These are phyloP conservation scores for Talaromyces sp. DNA, from an alignment of 2,329 filamentous ascomycete genomes.

Conservation along the genomic window DNA sequence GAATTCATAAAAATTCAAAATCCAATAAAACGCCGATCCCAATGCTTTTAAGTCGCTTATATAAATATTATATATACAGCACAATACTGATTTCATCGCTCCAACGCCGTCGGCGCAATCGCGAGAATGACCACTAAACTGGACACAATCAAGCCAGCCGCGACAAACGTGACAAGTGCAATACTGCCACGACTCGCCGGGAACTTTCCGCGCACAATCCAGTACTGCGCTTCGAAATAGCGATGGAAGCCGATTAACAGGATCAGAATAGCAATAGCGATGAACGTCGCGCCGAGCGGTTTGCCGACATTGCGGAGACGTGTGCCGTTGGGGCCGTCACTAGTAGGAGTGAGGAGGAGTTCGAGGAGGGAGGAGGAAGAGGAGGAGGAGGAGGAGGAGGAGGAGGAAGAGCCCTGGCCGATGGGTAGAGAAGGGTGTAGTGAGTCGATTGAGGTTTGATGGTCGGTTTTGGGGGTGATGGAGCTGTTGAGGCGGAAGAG, in stretches of 20 bases:
- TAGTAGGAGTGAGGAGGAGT: constrained; percentile 6
- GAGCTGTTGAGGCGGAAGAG: constrained; percentile 60
- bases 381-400: neutral
- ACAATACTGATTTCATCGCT: constrained; percentile 16
- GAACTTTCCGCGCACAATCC: constrained; percentile 62
- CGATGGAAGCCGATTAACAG: constrained; percentile 59
- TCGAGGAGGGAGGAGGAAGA: constrained; percentile 8
- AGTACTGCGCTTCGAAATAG: constrained; percentile 64
- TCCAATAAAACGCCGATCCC: neutral
- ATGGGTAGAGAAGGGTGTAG: neutral
- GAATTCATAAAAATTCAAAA: neutral
- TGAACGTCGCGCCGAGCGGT: constrained; percentile 60
- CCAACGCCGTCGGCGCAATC: constrained; percentile 42
- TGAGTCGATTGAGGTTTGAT: neutral
- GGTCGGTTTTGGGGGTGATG: constrained; percentile 1
- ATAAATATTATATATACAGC: neutral
- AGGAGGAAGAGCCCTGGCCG: neutral
- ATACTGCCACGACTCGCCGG: constrained; percentile 60
- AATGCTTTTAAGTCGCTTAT: neutral
- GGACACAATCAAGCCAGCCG: constrained; percentile 53
- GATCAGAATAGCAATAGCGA: constrained; percentile 57
- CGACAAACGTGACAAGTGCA: constrained; percentile 52
- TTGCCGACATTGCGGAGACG: constrained; percentile 51
- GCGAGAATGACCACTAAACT: constrained; percentile 57
- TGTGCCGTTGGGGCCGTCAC: constrained; percentile 7